Evolutionary conservation across 2,329 filamentous ascomycete genomes (phyloP), one percentile per base, ranked within the genome.

Genomic region (Fusarium robinianum): DNA sequence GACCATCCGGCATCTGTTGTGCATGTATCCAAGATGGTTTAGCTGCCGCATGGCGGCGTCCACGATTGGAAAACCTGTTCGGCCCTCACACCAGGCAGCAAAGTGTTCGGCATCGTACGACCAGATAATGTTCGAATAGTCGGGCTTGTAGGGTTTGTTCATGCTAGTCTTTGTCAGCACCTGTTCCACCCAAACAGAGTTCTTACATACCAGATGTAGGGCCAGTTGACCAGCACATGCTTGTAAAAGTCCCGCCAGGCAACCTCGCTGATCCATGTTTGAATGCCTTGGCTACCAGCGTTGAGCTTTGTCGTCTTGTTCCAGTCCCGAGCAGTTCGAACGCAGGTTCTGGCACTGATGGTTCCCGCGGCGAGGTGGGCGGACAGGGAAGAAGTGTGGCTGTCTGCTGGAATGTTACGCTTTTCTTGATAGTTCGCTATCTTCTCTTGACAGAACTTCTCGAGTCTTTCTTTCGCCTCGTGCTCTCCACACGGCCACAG

Each of bases 231-330:
- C 5, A 96, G 70, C 3, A 96, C 87, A 63, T 94, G 88, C 60
- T 85, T 89, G 70, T 95, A 95, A 61, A 95, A 95, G 60, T 95
- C 89, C 10, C 89, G 76, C 89, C 89, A 94, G 0, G 88, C 89
- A 4, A 95, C 76, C 66, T 95, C 89, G 39, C 84, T 84, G 52
- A 94, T 89, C 88, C 88, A 95, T 0, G 76, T 74, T 36, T 78
- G 73, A 43, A 88, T 84, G 0, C 87, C 88, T 11, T 79, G 68
- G 14, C 78, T 76, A 0, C 86, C 85, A 1, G 73, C 79, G 47
- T 90, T 80, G 2, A 95, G 75, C 44, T 81, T 80, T 63, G 79
- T 81, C 1, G 78, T 79, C 17, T 72, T 81, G 58, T 88, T 88
- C 19, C 72, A 69, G 41, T 82, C 77, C 21, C 80, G 75, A 0